Evolutionary conservation across 805 yeast species (phyloP).

Genomic region (Clavispora phyllophila): DNA sequence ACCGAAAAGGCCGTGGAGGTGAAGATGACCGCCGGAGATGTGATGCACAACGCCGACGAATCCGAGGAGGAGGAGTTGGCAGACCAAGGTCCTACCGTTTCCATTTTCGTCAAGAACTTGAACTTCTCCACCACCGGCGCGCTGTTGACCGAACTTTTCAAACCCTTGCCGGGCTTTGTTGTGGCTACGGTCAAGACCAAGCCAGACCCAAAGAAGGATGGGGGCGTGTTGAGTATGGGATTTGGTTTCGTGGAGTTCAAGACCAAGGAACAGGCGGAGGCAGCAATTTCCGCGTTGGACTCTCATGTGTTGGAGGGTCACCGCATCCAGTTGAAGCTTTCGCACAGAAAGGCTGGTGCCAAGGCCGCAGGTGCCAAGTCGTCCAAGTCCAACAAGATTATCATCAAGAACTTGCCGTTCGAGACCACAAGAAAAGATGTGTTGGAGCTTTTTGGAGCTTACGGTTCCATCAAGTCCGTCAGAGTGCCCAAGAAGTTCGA

Average conservation of each 20-base stretch:
- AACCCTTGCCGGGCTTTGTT: conserved; percentile 70
- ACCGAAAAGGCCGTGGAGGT: conserved; percentile 37
- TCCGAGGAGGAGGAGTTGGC: conserved; percentile 37
- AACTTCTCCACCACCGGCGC: conserved; percentile 71
- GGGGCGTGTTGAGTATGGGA: conserved; percentile 84
- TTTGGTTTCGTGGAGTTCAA: conserved; percentile 93
- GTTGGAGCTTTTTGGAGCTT: conserved; percentile 87
- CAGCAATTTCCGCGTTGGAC: conserved; percentile 69
- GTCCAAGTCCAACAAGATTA: conserved; percentile 63
- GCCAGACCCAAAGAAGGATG: conserved; percentile 73
- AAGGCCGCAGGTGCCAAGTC: conserved; percentile 25
- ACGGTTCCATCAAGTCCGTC: conserved; percentile 91
- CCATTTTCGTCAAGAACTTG: conserved; percentile 87
- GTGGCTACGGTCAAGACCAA: conserved; percentile 80
- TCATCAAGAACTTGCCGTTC: conserved; percentile 95
- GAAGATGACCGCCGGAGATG: conserved; percentile 40
- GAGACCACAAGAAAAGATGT: conserved; percentile 92
- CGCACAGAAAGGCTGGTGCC: conserved; percentile 62
- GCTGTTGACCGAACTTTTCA: conserved; percentile 58
- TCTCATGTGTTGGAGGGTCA: conserved; percentile 85
- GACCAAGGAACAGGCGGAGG: conserved; percentile 69
- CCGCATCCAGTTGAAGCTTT: conserved; percentile 79
- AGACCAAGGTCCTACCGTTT: conserved; percentile 69
- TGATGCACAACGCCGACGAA: conserved; percentile 23
- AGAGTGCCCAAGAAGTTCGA: conserved; percentile 96